Percentiles rank a stretch among this genome's conserved stretches.
Conservation (phyloP, 352 stramenopile genomes). For the Pythium vanterpoolii region DNA sequence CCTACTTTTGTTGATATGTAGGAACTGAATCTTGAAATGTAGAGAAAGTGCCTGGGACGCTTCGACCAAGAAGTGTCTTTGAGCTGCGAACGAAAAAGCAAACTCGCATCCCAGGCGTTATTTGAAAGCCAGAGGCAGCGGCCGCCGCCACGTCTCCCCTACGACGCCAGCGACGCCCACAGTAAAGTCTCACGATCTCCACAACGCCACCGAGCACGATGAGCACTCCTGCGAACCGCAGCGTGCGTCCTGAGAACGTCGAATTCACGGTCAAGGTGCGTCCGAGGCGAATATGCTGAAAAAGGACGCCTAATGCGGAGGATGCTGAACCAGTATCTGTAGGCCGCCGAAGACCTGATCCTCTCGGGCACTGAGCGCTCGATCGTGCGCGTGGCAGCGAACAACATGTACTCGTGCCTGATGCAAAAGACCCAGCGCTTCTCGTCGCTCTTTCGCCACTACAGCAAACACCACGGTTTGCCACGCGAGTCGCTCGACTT, state of each 20-base stretch:
- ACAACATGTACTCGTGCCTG: slow-evolving; percentile 92
- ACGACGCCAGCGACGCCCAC: background rate
- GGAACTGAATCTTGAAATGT: background rate
- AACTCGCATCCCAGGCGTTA: slow-evolving; percentile 7
- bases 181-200: background rate
- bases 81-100: slow-evolving; percentile 8
- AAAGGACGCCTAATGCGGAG: background rate
- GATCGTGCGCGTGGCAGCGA: slow-evolving; percentile 78
- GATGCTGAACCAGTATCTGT: background rate
- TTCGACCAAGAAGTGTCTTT: background rate
- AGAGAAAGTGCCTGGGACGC: background rate
- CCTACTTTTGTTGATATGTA: background rate
- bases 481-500: slow-evolving; percentile 97
- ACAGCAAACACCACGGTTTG: slow-evolving; percentile 98
- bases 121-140: background rate
- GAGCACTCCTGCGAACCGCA: slow-evolving; percentile 58
- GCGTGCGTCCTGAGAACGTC: slow-evolving; percentile 90
- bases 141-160: background rate
- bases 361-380: slow-evolving; percentile 75
- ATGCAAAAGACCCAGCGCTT: slow-evolving; percentile 99
- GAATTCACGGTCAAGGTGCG: slow-evolving; percentile 94
- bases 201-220: background rate
- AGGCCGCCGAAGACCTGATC: slow-evolving; percentile 77
- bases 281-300: background rate
- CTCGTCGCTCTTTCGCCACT: slow-evolving; percentile 97